These are phyloP conservation scores for Tulasnella sp. DNA, from an alignment of 768 basidiomycete species.

Conservation along the genomic window DNA sequence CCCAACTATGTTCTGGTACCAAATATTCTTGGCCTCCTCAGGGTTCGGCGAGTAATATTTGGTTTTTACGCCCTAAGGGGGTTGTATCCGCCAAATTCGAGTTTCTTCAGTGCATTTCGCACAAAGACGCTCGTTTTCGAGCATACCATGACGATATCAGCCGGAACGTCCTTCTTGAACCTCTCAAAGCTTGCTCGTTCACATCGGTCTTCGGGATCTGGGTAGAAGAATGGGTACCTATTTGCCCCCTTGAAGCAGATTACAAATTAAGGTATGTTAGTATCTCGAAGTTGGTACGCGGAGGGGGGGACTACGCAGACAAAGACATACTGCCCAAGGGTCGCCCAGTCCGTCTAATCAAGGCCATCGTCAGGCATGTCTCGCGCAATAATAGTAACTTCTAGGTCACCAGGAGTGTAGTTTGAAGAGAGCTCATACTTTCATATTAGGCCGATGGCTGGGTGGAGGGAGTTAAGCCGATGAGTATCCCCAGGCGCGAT, in stretches of 20 bases:
- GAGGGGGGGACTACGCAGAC: not conserved
- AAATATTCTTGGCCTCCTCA: slow-evolving; percentile 36
- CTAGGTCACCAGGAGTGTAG: slow-evolving; percentile 32
- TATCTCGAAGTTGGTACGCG: not conserved
- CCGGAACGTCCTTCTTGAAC: no score
- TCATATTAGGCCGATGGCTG: slow-evolving; percentile 27
- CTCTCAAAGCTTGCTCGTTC: slow-evolving; percentile 46
- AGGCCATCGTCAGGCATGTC: slow-evolving; percentile 40
- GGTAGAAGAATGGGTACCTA: slow-evolving; percentile 44
- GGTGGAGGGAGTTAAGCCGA: not conserved
- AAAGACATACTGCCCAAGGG: slow-evolving; percentile 49
- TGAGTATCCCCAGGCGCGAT: not conserved
- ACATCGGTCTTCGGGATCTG: slow-evolving; percentile 41
- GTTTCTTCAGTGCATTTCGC: slow-evolving; percentile 47
- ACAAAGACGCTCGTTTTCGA: slow-evolving; percentile 31
- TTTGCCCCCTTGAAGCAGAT: slow-evolving; percentile 43
- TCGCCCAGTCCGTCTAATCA: slow-evolving; percentile 48
- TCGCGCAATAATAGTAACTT: slow-evolving; percentile 41
- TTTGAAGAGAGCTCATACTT: slow-evolving; percentile 38
- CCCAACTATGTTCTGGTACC: slow-evolving; percentile 44
- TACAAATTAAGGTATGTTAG: not conserved
- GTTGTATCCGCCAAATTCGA: no score
- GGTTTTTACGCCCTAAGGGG: no score
- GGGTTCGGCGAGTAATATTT: no score
- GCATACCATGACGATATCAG: slow-evolving; percentile 15